Base-by-base conservation (phyloP, 495 filamentous ascomycete species). In the Aspergillus haitiensis region DNA sequence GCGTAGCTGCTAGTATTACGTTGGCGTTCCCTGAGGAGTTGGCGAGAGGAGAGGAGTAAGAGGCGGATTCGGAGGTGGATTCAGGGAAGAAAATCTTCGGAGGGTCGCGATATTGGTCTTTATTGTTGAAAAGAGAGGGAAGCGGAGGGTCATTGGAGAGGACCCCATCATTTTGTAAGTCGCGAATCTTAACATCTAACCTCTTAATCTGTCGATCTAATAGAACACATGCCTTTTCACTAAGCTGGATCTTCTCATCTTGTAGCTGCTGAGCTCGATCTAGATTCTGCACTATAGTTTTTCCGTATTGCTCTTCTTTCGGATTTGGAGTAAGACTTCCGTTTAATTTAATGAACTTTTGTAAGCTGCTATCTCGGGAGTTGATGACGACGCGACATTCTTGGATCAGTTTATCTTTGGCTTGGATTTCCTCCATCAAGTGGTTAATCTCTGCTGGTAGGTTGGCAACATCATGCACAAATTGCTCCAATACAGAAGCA, bases 391-490 rank as follows among this genome's bases (percentile, higher is more conserved):
- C 79, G 42, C 88, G 78, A 66, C 86, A 89, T 37, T 93, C 89
- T 64, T 88, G 81, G 66, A 93, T 88, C 40, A 83, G 73, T 55
- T 84, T 84, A 68, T 98, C 93, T 74, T 97, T 97, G 59, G 91
- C 90, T 66, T 88, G 84, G 34, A 98, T 91, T 74, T 98, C 94
- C 67, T 97, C 94, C 72, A 96, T 89, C 63, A 97, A 78, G 78
- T 96, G 93, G 36, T 86, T 86, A 56, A 98, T 89, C 73, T 98
- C 94, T 11, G 88, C 88, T 15, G 94, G 93, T 7, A 97, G 81
- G 67, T 97, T 98, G 34, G 93, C 89, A 33, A 88, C 84, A 80
- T 91, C 87, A 74, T 96, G 90, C 54, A 93, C 86, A 73, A 93
- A 98, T 66, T 95, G 89, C 65, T 98, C 94, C 49, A 98, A 84